phyloP scores from a whole-genome alignment of 1,284 basidiomycete genomes.

The Ganoderma lingzhi region DNA sequence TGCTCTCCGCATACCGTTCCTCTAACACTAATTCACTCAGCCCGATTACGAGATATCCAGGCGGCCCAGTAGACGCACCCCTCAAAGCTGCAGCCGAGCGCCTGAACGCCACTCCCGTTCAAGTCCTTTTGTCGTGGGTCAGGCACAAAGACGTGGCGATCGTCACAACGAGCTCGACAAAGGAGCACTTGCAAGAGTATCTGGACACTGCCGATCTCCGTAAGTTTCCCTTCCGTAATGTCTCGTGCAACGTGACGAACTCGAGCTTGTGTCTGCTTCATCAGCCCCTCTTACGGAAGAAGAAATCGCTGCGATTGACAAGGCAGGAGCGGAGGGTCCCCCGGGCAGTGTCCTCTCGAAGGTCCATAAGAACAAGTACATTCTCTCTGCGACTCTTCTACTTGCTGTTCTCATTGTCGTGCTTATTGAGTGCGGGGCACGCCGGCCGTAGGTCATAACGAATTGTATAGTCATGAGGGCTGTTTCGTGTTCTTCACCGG shows the following conservation, averaged over 20 bases:
- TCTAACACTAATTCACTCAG: constrained; percentile 7
- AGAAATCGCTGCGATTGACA: constrained; percentile 67
- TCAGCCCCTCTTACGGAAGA: constrained; percentile 50
- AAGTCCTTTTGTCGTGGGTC: constrained; percentile 75
- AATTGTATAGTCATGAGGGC: neutral
- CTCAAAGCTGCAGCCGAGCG: constrained; percentile 63
- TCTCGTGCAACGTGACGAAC: no score
- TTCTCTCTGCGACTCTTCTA: neutral
- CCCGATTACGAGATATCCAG: constrained; percentile 29
- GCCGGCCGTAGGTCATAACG: neutral
- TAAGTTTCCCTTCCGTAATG: constrained; percentile 38
- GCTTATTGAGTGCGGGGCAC: neutral
- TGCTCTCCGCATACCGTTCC: neutral
- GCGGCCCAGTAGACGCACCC: constrained; percentile 60
- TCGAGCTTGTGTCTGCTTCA: neutral
- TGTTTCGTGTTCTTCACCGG: neutral
- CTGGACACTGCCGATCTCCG: constrained; percentile 68
- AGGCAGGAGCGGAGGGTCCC: constrained; percentile 54
- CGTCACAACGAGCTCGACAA: constrained; percentile 76
- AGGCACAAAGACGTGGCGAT: constrained; percentile 71
- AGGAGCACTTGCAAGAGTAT: constrained; percentile 71
- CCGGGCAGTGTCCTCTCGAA: neutral
- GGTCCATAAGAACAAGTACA: constrained; percentile 5
- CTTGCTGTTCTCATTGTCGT: neutral
- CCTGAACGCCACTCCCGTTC: constrained; percentile 65